Percentiles rank a stretch among this genome's conserved stretches.
These are phyloP conservation scores for Boletus edulis DNA, from an alignment of 768 basidiomycete species.

Conservation along the genomic window DNA sequence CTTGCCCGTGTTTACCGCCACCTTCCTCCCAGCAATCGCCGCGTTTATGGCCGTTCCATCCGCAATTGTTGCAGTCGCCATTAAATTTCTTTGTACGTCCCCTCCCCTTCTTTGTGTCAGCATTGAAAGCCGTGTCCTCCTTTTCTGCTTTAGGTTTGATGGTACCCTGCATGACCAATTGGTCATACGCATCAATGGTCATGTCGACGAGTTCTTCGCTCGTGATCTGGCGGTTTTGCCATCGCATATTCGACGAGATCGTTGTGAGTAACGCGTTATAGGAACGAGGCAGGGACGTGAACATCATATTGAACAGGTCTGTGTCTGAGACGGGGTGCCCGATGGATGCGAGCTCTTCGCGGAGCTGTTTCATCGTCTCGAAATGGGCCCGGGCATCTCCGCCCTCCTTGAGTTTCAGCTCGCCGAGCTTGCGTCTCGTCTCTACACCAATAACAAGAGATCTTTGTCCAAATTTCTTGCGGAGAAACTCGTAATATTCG, in stretches of 20 bases:
- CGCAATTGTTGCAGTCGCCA: conserved; percentile 1
- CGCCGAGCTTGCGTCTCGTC: neutral
- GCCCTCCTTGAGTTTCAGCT: neutral
- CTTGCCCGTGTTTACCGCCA: neutral
- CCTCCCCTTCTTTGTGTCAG: neutral
- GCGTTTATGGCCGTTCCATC: neutral
- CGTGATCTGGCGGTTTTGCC: too few species aligned
- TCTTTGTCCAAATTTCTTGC: too few species aligned
- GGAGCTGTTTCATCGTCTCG: neutral
- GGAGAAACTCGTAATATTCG: too few species aligned
- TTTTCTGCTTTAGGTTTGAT: too few species aligned
- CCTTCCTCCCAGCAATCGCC: conserved; percentile 13
- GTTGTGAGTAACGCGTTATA: neutral
- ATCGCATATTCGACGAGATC: too few species aligned
- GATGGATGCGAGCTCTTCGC: neutral
- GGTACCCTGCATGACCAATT: too few species aligned
- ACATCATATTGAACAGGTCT: neutral
- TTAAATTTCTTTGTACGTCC: neutral
- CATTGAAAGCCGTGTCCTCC: too few species aligned
- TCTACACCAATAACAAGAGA: neutral
- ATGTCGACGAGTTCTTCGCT: too few species aligned
- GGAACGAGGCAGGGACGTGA: neutral
- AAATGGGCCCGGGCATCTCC: neutral
- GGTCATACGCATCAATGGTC: too few species aligned
- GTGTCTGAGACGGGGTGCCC: neutral